Evolutionary conservation across 2,329 filamentous ascomycete genomes (phyloP).

Genomic region (Coniella vitis): DNA sequence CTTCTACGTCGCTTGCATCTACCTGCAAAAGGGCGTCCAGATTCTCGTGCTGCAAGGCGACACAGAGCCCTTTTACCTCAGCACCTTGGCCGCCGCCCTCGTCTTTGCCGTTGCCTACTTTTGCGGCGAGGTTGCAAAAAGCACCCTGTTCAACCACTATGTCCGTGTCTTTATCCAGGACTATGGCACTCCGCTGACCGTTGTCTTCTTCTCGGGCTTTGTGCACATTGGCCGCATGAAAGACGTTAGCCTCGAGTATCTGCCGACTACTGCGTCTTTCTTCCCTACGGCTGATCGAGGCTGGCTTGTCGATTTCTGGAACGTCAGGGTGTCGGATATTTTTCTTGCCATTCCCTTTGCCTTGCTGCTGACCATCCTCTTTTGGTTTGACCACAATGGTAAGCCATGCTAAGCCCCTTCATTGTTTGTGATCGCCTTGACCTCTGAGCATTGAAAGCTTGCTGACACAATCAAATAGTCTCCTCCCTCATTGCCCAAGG

Average conservation of each 20-base stretch:
- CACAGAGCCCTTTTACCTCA: conserved; percentile 66
- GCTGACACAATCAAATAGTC: conserved; percentile 37
- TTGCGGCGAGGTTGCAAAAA: conserved; percentile 63
- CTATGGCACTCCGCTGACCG: conserved; percentile 76
- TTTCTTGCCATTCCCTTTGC: conserved; percentile 87
- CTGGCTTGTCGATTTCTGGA: conserved; percentile 81
- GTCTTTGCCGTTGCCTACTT: conserved; percentile 72
- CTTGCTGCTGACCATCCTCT: conserved; percentile 72
- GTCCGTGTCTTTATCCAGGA: conserved; percentile 81
- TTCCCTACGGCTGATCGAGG: conserved; percentile 64
- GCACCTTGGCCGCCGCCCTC: conserved; percentile 67
- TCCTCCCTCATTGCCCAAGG: conserved; percentile 78
- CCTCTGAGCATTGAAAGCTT: neutral
- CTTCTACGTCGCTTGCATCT: conserved; percentile 89
- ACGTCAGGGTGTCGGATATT: conserved; percentile 63
- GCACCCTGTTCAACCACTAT: conserved; percentile 66
- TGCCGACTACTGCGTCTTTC: conserved; percentile 74
- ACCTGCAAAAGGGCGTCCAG: conserved; percentile 85
- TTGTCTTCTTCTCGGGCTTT: conserved; percentile 86
- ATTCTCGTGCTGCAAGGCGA: conserved; percentile 70
- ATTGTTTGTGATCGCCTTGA: too few species aligned
- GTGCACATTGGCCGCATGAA: conserved; percentile 79
- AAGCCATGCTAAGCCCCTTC: conserved; percentile 21
- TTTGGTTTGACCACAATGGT: conserved; percentile 89
- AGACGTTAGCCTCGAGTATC: conserved; percentile 58